Evolutionary conservation across 495 filamentous ascomycete genomes (phyloP).

Genomic region (Trypethelium eluteriae): DNA sequence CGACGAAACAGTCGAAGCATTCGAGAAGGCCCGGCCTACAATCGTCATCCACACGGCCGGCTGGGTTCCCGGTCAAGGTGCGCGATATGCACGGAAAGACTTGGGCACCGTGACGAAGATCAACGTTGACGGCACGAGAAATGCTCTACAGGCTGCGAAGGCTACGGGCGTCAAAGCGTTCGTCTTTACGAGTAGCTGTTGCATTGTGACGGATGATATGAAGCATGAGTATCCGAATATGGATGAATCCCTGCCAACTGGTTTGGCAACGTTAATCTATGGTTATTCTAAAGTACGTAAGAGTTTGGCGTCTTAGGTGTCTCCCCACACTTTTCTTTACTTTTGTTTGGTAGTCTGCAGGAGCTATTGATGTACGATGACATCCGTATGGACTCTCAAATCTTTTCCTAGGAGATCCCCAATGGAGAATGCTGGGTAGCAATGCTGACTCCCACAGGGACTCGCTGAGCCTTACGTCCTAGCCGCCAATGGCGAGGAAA

Average conservation of each 20-base stretch:
- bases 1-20: conserved; percentile 22
- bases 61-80: conserved; percentile 23
- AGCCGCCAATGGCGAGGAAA: conserved; percentile 37
- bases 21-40: conserved; percentile 26
- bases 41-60: conserved; percentile 36
- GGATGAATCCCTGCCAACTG: conserved; percentile 46
- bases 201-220: conserved; percentile 50
- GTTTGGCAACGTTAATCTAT: conserved; percentile 46
- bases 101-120: conserved; percentile 32
- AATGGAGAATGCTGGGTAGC: neutral
- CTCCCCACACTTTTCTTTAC: conserved; percentile 17
- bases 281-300: conserved; percentile 49
- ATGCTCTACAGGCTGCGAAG: conserved; percentile 36
- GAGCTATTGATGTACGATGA: too few species aligned
- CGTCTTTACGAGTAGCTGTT: conserved; percentile 47
- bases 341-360: neutral
- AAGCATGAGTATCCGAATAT: conserved; percentile 46
- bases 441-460: conserved; percentile 31
- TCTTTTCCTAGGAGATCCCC: too few species aligned
- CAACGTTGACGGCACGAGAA: conserved; percentile 41
- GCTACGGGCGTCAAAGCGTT: conserved; percentile 35
- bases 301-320: neutral
- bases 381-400: too few species aligned
- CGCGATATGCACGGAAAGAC: conserved; percentile 27
- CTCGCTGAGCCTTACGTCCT: conserved; percentile 52